phyloP scores from a whole-genome alignment of 768 basidiomycete genomes.

The Phylloporus arenicola region DNA sequence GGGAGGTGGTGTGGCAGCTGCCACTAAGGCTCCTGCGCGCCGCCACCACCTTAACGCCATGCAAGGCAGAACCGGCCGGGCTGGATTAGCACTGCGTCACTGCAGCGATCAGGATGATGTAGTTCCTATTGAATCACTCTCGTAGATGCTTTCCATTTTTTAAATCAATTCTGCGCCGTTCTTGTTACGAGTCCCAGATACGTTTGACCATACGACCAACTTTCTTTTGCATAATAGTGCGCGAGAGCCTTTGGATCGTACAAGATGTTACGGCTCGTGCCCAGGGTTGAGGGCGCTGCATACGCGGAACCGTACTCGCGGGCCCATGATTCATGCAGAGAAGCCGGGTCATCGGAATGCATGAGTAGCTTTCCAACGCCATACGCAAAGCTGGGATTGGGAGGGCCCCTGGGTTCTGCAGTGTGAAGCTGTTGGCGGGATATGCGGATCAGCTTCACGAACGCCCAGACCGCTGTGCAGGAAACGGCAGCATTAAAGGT shows the following conservation, averaged over 20 bases:
- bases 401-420: constrained; percentile 15
- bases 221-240: constrained; percentile 8
- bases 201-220: constrained; percentile 38
- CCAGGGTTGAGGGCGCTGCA: constrained; percentile 10
- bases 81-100: no score
- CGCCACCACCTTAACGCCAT: no score
- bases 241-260: constrained; percentile 37
- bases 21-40: no score
- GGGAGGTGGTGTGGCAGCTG: no score
- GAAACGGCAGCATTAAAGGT: constrained; percentile 1
- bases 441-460: constrained; percentile 6
- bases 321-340: constrained; percentile 19
- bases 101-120: no score
- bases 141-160: no score
- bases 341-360: not conserved
- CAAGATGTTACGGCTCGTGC: constrained; percentile 11
- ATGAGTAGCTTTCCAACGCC: constrained; percentile 11
- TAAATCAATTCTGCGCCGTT: no score
- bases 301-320: constrained; percentile 13
- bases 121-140: no score
- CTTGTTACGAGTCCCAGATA: no score
- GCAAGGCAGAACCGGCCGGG: no score
- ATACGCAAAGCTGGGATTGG: constrained; percentile 10
- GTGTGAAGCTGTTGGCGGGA: constrained; percentile 10
- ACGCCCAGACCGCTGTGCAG: constrained; percentile 1